phyloP scores from a whole-genome alignment of 2,329 filamentous ascomycete genomes.

The Ophiognomonia clavigignenti-juglandacearum region DNA sequence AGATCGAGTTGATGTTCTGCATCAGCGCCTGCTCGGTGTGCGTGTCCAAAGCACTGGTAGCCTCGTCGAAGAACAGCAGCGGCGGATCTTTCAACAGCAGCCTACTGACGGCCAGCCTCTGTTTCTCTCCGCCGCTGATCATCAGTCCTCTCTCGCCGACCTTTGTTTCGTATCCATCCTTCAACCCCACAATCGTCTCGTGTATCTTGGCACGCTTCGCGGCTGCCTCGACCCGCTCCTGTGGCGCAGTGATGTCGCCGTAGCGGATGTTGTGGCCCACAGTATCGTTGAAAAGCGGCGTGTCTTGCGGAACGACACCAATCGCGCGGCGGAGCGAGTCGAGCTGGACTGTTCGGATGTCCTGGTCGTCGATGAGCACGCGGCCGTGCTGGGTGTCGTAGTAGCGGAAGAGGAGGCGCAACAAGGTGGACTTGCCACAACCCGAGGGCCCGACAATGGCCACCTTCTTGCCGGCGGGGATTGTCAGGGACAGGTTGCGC shows the following conservation, averaged over 20 bases:
- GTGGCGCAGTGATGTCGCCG: constrained; percentile 71
- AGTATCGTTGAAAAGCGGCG: constrained; percentile 93
- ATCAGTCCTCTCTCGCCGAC: constrained; percentile 94
- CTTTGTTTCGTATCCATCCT: constrained; percentile 84
- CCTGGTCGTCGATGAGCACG: constrained; percentile 89
- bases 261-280: constrained; percentile 96
- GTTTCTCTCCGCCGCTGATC: constrained; percentile 94
- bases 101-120: constrained; percentile 78
- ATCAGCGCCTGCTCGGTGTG: constrained; percentile 89
- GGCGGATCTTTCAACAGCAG: constrained; percentile 86
- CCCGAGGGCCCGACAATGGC: constrained; percentile 93
- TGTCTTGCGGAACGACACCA: constrained; percentile 95
- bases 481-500: constrained; percentile 77
- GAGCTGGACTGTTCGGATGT: constrained; percentile 76
- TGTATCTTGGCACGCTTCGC: constrained; percentile 82
- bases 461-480: constrained; percentile 93
- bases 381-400: constrained; percentile 84
- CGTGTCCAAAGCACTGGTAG: constrained; percentile 86
- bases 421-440: constrained; percentile 91
- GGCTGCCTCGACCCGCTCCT: constrained; percentile 69
- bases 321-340: constrained; percentile 82
- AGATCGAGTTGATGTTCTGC: constrained; percentile 86
- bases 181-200: constrained; percentile 72
- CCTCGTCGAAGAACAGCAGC: constrained; percentile 90
- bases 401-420: constrained; percentile 87